Evolutionary conservation across 176 grass and related monocot genomes (phyloP), one percentile per base, ranked within the genome.

Genomic region (Microstegium vimineum): DNA sequence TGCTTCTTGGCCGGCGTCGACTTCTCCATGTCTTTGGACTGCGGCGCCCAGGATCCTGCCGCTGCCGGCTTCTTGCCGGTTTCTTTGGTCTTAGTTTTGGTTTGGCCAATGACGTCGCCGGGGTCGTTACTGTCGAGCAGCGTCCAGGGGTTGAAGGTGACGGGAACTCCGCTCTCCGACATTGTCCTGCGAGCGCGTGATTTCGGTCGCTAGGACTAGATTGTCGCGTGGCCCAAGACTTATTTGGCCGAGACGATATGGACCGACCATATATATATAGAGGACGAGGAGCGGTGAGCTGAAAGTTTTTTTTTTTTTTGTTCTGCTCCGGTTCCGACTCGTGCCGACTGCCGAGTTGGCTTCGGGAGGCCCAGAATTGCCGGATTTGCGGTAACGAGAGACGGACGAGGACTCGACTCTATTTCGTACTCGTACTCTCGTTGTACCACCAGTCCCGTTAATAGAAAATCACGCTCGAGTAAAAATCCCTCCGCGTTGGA

Each of bases 1-100:
- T 66, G 65, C 61, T 66, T 78, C 27, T 78, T 79, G 6, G 62
- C 41, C 41, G 76, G 76, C 28, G 76, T 79, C 11, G 76, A 79
- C 18, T 27, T 10, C 17, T 8, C 28, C 76, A 79, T 79, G 61
- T 61, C 62, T 5, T 47, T 66, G 76, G 63, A 71, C 6, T 12
- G n/a, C 18, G 41, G 28, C 27, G 1, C 28, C 18, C 61, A 79
- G 60, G 75, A 5, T 6, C 23, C 56, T 38, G 14, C 32, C 2
- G 43, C 31, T 0, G 26, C 23, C 15, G 60, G 60, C 75, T 78
- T 78, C 59, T 65, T 78, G 38, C 38, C 27, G 27, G 43, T 17
- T 2, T 62, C 25, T 27, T 65, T 32, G 26, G 75, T n/a, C n/a
- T n/a, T n/a, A n/a, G n/a, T 20, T 9, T 25, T 78, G 62, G 61